Evolutionary conservation across 768 basidiomycete species (phyloP).

Genomic region (Rhizopogon vinicolor): DNA sequence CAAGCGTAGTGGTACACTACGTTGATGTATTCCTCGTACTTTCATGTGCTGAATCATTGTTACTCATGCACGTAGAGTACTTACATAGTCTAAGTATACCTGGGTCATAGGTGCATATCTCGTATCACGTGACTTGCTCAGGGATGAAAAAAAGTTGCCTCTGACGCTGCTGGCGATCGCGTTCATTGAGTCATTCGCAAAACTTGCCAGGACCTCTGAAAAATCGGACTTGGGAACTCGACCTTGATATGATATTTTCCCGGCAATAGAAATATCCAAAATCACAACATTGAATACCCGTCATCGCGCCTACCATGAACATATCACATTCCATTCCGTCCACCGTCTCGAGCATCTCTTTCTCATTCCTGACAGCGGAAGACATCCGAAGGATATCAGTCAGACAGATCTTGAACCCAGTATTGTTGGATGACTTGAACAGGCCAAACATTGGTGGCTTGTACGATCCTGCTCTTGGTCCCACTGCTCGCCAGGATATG

Average conservation of each 20-base stretch:
- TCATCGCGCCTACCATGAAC: slow-evolving; percentile 55
- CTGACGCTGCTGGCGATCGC: neutral
- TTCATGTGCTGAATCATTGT: neutral
- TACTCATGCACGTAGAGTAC: neutral
- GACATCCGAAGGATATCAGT: slow-evolving; percentile 95
- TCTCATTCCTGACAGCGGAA: slow-evolving; percentile 85
- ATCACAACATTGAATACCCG: neutral
- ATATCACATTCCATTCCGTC: slow-evolving; percentile 88
- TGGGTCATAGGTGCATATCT: neutral
- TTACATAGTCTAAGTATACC: neutral
- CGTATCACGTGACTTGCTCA: slow-evolving; percentile 8
- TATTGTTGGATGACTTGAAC: slow-evolving; percentile 90
- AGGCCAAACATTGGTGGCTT: slow-evolving; percentile 88
- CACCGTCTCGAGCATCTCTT: slow-evolving; percentile 78
- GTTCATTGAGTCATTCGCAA: neutral
- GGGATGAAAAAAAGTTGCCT: slow-evolving; percentile 12
- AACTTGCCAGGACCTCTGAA: neutral
- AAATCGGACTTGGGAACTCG: neutral
- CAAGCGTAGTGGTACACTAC: slow-evolving; percentile 47
- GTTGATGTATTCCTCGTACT: slow-evolving; percentile 11
- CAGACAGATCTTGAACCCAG: slow-evolving; percentile 92
- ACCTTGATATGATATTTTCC: neutral
- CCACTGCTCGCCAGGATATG: slow-evolving; percentile 87
- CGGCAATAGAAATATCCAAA: neutral
- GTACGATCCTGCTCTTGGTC: slow-evolving; percentile 94